Base-by-base conservation (phyloP, 805 yeast genomes). In the Saturnispora ahearnii region DNA sequence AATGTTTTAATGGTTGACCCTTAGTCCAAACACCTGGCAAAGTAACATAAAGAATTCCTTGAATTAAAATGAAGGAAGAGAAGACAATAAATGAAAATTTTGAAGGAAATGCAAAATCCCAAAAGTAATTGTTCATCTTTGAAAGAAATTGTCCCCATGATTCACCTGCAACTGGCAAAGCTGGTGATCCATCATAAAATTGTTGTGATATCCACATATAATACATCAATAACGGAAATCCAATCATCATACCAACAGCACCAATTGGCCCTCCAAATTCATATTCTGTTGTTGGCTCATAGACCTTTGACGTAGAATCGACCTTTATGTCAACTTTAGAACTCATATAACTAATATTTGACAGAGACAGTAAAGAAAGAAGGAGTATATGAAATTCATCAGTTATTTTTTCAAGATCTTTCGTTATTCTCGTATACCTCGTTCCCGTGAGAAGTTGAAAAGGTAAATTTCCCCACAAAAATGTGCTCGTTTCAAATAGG, bases 231-330 rank as follows among this genome's bases (percentile, higher is more conserved):
- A 83, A 62, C 7, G 99, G 99, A 71, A 93, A 93, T 3, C 96
- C 95, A 42, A 79, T 63, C 82, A 91, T 79, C 98, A 93, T 91
- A 6, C 90, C 91, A 21, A 82, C 51, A 45, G 88, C 96, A 51
- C 99, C 99, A 6, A 73, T 67, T 26, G 95, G 84, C 0, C 98
- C 98, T 46, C 99, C 99, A 62, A 91, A 93, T 59, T 93, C 98
- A 71, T 79, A 87, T 60, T 81, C 91, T 1, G 53, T 42, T 22
- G 36, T 24, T 13, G 46, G 48, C 21, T 52, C 46, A 30, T 48
- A 45, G 7, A 15, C 50, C 21, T 13, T 36, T 24, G 42, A 10
- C 24, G 7, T 12, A 6, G 15, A 3, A 6, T 18, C 15, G 4
- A 37, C 10, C 11, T 43, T 43, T 26, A 7, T 18, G 13, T 30